Evolutionary conservation across 768 basidiomycete genomes (phyloP).

Genomic region (Agaricus sinodeliciosus): DNA sequence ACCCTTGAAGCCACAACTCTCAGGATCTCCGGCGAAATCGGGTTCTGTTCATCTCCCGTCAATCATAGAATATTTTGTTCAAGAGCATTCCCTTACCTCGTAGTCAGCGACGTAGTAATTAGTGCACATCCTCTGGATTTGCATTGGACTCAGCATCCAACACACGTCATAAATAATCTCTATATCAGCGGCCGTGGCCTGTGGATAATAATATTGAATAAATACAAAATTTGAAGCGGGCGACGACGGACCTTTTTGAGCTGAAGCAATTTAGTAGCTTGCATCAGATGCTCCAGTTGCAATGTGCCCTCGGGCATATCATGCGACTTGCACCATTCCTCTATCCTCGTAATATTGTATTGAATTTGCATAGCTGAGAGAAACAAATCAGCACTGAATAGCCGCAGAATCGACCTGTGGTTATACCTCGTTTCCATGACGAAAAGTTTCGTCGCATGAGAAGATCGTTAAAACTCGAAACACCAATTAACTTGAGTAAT

Average conservation of each 20-base stretch:
- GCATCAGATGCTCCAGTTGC: constrained; percentile 98
- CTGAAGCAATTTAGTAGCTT: constrained; percentile 96
- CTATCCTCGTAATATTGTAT: constrained; percentile 96
- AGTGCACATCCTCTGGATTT: constrained; percentile 98
- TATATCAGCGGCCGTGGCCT: constrained; percentile 93
- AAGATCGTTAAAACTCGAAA: constrained; percentile 96
- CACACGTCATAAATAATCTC: constrained; percentile 99
- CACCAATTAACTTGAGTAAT: constrained; percentile 90
- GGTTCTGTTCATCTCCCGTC: constrained; percentile 49
- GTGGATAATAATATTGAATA: constrained; percentile 5
- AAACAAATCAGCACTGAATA: constrained; percentile 1
- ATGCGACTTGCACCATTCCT: constrained; percentile 99
- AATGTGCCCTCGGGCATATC: constrained; percentile 99
- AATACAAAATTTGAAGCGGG: background rate
- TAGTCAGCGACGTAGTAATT: constrained; percentile 99
- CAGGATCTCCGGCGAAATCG: constrained; percentile 95
- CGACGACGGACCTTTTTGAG: constrained; percentile 76
- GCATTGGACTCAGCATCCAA: constrained; percentile 99
- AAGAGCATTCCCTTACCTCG: constrained; percentile 51
- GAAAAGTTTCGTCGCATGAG: constrained; percentile 98
- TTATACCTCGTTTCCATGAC: constrained; percentile 96
- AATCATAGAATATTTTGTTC: background rate
- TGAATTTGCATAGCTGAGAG: constrained; percentile 97
- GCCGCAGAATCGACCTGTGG: background rate
- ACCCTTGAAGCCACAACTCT: constrained; percentile 95